Evolutionary conservation across 257 asterid genomes (phyloP), one percentile per base, ranked within the genome.

Genomic region (Lithospermum erythrorhizon): DNA sequence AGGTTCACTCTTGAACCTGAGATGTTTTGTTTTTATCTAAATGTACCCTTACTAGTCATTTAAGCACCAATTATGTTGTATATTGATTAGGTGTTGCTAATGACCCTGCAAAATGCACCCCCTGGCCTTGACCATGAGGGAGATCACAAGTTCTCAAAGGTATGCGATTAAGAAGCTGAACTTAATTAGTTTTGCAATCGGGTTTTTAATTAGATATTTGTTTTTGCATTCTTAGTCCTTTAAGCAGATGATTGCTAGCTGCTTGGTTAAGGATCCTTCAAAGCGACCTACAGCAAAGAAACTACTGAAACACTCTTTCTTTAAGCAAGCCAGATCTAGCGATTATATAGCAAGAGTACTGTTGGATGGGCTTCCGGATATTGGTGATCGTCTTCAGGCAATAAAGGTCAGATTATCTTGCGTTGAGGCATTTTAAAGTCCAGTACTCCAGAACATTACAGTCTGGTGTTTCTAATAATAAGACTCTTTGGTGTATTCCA

Each of bases 31-130:
- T 63, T 61, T 65, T 52, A 51, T 30, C 21, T 41, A 58, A 22
- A 55, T 19, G 16, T 60, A 37, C 48, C 61, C 68, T 55, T 56
- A 59, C 66, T 30, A 49, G 6, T 14, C 25, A 56, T 51, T 48
- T 60, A 32, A 49, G 52, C 64, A n/a, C 56, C 67, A 24, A 69
- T 52, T 25, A 51, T 59, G 41, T 67, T 61, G 67, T 62, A 21
- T 55, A 58, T 66, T 62, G 59, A 56, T 60, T 67, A 93, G 99
- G 99, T 93, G 52, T 73, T 93, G 75, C 95, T 93, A 60, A 93
- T 93, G 96, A 93, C 99, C 23, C 79, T 93, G 82, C 97, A 89
- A 89, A 84, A 93, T 81, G 97, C 97, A 63, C 99, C 99, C 59
- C 99, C 99, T 65, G 83, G 99, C 63, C 97, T 93, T 73, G 97